Conservation (phyloP, 371 early-diverging fungal genomes). For the Capillidium rhysosporum region DNA sequence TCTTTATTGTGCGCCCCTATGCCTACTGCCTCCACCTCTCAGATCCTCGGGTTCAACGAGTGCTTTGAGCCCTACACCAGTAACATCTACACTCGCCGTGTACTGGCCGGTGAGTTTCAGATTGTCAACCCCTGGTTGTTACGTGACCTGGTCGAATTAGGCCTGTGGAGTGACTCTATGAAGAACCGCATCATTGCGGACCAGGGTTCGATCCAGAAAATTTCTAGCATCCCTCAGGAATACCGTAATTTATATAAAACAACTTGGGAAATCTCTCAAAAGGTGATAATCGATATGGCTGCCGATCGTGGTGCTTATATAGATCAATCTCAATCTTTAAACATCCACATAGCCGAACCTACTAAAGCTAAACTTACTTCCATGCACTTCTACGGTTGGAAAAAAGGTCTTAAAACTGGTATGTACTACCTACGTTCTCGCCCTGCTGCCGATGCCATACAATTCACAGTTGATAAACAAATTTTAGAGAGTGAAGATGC, state of each 20-base stretch:
- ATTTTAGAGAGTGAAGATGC: constrained; percentile 17
- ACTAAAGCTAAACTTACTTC: constrained; percentile 82
- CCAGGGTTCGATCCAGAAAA: constrained; percentile 80
- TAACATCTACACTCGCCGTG: constrained; percentile 97
- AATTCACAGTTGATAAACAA: constrained; percentile 58
- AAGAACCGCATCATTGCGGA: constrained; percentile 94
- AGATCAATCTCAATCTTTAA: constrained; percentile 97
- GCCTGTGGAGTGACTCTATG: constrained; percentile 89
- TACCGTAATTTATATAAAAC: constrained; percentile 94
- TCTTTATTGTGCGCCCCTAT: constrained; percentile 95
- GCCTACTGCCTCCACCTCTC: constrained; percentile 99
- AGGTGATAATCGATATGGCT: constrained; percentile 63
- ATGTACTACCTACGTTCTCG: constrained; percentile 98
- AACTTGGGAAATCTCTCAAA: constrained; percentile 94
- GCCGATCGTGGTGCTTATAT: constrained; percentile 95
- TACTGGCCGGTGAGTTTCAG: constrained; percentile 98
- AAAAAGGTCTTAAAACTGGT: constrained; percentile 97
- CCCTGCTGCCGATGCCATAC: constrained; percentile 96
- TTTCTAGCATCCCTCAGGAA: constrained; percentile 71
- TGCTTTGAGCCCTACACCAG: constrained; percentile 98
- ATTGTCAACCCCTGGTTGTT: constrained; percentile 95
- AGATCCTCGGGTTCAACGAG: constrained; percentile 98
- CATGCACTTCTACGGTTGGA: constrained; percentile 99
- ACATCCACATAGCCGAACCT: constrained; percentile 88
- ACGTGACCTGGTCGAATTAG: constrained; percentile 79